Base-by-base conservation (phyloP, 1,284 basidiomycete genomes). In the Apiotrichum domesticum region DNA sequence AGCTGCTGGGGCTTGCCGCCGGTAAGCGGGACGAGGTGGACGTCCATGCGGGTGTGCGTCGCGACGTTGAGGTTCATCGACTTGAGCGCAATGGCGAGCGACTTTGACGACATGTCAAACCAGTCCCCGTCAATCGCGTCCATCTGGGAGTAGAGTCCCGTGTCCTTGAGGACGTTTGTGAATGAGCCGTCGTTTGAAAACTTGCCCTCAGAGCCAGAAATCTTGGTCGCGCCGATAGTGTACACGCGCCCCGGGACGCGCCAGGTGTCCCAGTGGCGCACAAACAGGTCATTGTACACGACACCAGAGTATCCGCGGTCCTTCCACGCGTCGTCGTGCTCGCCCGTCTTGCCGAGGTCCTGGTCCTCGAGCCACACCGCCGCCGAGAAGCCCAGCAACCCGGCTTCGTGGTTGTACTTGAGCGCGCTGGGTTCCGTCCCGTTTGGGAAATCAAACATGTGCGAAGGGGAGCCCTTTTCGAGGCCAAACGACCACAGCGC, bases 261-360 rank as follows among this genome's bases (percentile, higher is more conserved):
- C 90, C 90, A 95, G 4, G 83, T 85, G 74, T 94, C 91, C 92
- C 92, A 96, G 64, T 95, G 90, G 32, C 91, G 80, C 43, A 84
- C 85, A 68, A 83, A 90, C 1, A 83, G 81, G 49, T 81, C 78
- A 63, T 95, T 90, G 70, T 87, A 95, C 0, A 94, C 87, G 63
- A 82, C 79, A 1, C 87, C 90, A 1, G 82, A 81, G 61, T 84
- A 83, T 3, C 88, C 89, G 9, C 88, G 80, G 56, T 84, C 80
- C 57, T 85, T 84, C 78, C 84, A 90, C 49, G 77, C 80, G 63
- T 85, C 79, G 67, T 93, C 88, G 61, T 86, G 80, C 59, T 83
- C 79, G 58, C 79, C 82, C 11, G 86, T 85, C 6, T 82, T 80
- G 39, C 79, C 82, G 46, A 93, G 78, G 57, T 87, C 81, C 2